A percentile compares a stretch with the other conserved stretches of the same genome.
These are phyloP conservation scores for Rosa lucieae DNA, from an alignment of 306 rosid genomes.

Conservation along the genomic window DNA sequence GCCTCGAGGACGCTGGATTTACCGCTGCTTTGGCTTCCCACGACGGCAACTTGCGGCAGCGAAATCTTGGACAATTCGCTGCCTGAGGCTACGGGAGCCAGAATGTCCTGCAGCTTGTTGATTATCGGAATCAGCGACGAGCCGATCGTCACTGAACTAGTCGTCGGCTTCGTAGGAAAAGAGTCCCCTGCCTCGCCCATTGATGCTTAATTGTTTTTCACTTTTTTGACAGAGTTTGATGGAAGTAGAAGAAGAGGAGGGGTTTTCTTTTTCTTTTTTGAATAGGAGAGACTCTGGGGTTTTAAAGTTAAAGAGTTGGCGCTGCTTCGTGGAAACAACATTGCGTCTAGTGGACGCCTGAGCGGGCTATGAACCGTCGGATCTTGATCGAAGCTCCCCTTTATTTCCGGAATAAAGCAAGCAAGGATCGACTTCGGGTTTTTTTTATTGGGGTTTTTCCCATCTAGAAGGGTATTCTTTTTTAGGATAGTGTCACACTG, in stretches of 20 bases:
- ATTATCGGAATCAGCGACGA: slow-evolving; percentile 33
- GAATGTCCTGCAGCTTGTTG: slow-evolving; percentile 38
- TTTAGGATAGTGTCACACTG: no score
- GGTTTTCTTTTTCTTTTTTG: neutral
- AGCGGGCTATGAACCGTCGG: no score
- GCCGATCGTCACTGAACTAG: slow-evolving; percentile 12
- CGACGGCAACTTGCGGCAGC: slow-evolving; percentile 40
- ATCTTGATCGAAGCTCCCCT: no score
- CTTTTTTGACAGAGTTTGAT: no score
- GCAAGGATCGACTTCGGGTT: no score
- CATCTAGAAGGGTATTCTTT: no score
- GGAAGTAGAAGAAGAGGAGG: neutral
- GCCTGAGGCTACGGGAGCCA: slow-evolving; percentile 25
- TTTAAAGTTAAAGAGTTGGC: no score
- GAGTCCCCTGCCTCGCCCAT: slow-evolving; percentile 22
- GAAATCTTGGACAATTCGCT: slow-evolving; percentile 20
- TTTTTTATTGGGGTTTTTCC: no score
- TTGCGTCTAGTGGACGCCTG: no score
- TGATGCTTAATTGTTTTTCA: neutral
- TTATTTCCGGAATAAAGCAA: no score
- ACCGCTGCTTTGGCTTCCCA: slow-evolving; percentile 46
- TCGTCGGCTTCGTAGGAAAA: neutral
- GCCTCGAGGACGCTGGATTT: slow-evolving; percentile 46
- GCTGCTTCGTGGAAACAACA: neutral
- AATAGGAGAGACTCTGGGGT: neutral